Evolutionary conservation across 148 eudicot species (phyloP).

Genomic region (Persicaria tinctoria): DNA sequence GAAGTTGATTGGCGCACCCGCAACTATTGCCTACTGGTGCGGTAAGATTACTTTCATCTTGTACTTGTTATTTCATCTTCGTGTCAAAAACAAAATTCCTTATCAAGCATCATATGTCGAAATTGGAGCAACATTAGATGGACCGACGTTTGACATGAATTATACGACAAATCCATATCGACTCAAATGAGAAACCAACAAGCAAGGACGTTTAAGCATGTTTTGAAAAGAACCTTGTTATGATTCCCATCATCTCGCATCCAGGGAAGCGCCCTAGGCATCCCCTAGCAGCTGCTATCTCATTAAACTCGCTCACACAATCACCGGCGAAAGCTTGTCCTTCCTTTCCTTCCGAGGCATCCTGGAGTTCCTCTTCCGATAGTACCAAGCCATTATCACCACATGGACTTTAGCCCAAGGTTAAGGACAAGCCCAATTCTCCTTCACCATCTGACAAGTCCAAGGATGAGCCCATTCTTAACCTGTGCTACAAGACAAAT

Average conservation of each 20-base stretch:
- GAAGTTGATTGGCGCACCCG: too few relatives aligned
- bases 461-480: too few relatives aligned
- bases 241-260: slow-evolving; percentile 93
- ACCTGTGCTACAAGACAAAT: too few relatives aligned
- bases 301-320: slow-evolving; percentile 55
- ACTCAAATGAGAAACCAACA: background rate
- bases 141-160: too few relatives aligned
- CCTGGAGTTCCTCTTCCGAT: slow-evolving; percentile 15
- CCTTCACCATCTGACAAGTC: too few relatives aligned
- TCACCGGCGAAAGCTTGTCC: slow-evolving; percentile 35
- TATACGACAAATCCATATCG: too few relatives aligned
- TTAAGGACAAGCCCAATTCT: too few relatives aligned
- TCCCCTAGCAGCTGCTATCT: slow-evolving; percentile 83
- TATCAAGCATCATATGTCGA: background rate
- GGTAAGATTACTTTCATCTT: too few relatives aligned
- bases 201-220: background rate
- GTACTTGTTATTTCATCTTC: too few relatives aligned
- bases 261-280: slow-evolving; percentile 93
- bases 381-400: background rate
- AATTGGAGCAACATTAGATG: background rate
- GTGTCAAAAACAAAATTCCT: background rate
- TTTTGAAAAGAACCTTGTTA: slow-evolving; percentile 43
- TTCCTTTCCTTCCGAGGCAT: slow-evolving; percentile 18
- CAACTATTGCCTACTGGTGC: too few relatives aligned
- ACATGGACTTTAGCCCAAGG: too few relatives aligned